Base-by-base conservation (phyloP, 306 rosid species). In the Medicago ruthenica region DNA sequence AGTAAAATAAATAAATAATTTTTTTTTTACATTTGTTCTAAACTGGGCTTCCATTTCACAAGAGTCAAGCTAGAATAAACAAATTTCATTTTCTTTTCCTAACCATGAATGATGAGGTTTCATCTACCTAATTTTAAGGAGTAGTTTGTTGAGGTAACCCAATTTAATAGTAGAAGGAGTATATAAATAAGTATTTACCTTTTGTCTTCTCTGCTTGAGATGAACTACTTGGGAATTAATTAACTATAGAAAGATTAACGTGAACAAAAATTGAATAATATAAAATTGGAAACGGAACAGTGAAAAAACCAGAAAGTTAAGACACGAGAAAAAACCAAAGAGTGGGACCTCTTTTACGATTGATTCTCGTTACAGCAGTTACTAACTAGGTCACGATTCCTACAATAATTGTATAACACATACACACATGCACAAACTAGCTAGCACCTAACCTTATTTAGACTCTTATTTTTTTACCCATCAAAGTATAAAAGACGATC, bases 361-460 rank as follows among this genome's bases (percentile, higher is more conserved):
- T 68, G 62, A 84, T 86, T 87, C 88, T 86, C 88, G 89, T 87
- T 89, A 81, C 45, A 81, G 61, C 78, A 72, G 82, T 91, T 87
- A 55, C 62, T 20, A 87, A 55, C 62, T 20, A 87, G 83, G 84
- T 83, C 73, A 74, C 40, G 77, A 73, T 78, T 86, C 75, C 87
- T 70, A 70, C 79, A 86, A 73, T 73, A 79, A 83, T 77, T 48
- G 83, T n/a, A 1, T 13, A 45, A 13, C 51, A 45, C 50, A 44
- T 3, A 44, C 48, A 44, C 51, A 45, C 51, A 45, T 45, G 16
- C 51, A 45, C 16, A 45, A 45, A 45, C 16, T 45, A 45, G 13
- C 16, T 45, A 45, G 13, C 16, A 45, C 51, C 16, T 45, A 45
- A 45, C n/a, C 48, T 42, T 42, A 42, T 4, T 27, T 27, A 27